Evolutionary conservation across 768 basidiomycete genomes (phyloP), one percentile per base, ranked within the genome.

Genomic region (Mycena vulgaris): DNA sequence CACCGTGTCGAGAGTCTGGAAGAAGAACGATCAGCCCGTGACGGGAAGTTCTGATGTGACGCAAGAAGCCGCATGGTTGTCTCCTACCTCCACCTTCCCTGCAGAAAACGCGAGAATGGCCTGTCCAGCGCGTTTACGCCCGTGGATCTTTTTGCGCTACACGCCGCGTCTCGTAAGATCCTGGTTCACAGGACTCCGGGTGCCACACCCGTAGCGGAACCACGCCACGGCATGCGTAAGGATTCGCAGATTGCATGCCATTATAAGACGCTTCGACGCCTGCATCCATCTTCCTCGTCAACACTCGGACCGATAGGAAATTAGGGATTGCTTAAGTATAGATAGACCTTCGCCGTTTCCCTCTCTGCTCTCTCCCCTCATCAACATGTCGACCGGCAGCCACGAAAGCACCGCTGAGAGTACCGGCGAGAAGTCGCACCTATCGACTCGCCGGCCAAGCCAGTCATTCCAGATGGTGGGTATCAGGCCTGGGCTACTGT

Each of bases 401-500:
- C 63, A 49, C 10, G 49, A 48, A 21, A 64, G 42, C 49, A 42
- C 31, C 42, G 27, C n/a, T 27, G 64, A 66, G 28, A 59, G 42
- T 19, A 31, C n/a, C 25, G 37, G 23, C 19, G 59, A 63, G 45
- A 70, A 70, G 8, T 37, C 14, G 6, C n/a, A 10, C 16, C 42
- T 14, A 3, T 59, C 19, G 40, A 42, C 21, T 48, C 61, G 21
- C 33, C 39, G 8, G 19, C 53, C 25, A 52, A 45, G 31, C 45
- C 69, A 8, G 31, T 8, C 11, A 45, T 74, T 33, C 73, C 73
- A 3, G 75, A 74, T 47, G 73, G 75, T 23, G 73, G 75, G 13
- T 28, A 72, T 31, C 73, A 71, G 25, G 75, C 73, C 2, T 75
- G 75, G 75, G 67, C 62, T 5, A 74, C 75, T 23, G 75, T 75